Conservation (phyloP, 768 basidiomycete species). For the Phaeotremella skinneri region DNA sequence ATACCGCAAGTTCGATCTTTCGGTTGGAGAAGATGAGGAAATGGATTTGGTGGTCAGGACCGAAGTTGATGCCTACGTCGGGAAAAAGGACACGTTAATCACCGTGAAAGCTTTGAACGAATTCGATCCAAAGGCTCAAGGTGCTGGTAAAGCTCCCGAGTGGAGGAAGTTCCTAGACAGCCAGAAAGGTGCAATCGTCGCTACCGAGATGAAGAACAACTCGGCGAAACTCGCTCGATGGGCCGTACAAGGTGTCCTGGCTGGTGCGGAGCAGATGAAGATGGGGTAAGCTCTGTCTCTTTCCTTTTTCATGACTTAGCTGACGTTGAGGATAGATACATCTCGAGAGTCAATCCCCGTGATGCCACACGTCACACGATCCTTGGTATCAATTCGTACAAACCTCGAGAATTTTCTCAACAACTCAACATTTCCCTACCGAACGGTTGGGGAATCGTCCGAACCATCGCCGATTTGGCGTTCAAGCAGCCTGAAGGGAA, state of each 20-base stretch:
- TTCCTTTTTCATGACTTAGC: neutral
- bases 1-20: conserved; percentile 91
- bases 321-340: conserved; percentile 56
- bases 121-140: conserved; percentile 85
- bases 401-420: conserved; percentile 86
- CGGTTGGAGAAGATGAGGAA: conserved; percentile 78
- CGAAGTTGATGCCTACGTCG: conserved; percentile 85
- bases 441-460: conserved; percentile 98
- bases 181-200: conserved; percentile 94
- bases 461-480: conserved; percentile 88
- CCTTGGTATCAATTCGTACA: conserved; percentile 88
- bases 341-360: conserved; percentile 87
- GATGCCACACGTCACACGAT: conserved; percentile 96
- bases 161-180: conserved; percentile 97
- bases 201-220: conserved; percentile 99
- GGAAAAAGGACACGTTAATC: conserved; percentile 65
- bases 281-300: conserved; percentile 68
- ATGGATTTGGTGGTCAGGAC: conserved; percentile 85
- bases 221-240: conserved; percentile 95
- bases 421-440: conserved; percentile 92
- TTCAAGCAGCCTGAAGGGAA: conserved; percentile 98
- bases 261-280: conserved; percentile 94
- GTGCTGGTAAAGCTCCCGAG: conserved; percentile 93
- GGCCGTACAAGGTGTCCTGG: conserved; percentile 91
- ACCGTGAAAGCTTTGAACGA: conserved; percentile 96